These are phyloP conservation scores for Clonostachys solani DNA, from an alignment of 2,329 filamentous ascomycete species.

Conservation along the genomic window DNA sequence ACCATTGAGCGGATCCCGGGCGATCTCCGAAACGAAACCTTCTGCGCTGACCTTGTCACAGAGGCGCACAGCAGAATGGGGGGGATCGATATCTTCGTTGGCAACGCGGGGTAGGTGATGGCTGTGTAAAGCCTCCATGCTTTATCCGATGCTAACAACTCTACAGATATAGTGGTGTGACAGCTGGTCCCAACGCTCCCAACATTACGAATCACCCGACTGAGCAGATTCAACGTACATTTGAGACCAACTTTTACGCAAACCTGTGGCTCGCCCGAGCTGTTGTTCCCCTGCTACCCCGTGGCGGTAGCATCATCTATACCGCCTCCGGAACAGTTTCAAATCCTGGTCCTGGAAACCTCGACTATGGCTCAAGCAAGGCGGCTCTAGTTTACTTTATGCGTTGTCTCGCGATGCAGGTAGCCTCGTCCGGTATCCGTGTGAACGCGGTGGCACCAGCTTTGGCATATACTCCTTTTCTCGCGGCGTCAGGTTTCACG, in stretches of 20 bases:
- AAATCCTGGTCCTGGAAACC: slow-evolving; percentile 41
- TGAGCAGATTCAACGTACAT: not conserved
- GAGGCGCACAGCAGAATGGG: not conserved
- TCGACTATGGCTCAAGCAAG: slow-evolving; percentile 55
- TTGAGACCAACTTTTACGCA: not conserved
- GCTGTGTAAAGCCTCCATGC: too few species aligned
- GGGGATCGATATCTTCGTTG: not conserved
- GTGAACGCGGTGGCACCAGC: slow-evolving; percentile 42
- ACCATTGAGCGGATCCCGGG: not conserved
- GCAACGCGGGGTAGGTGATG: slow-evolving; percentile 25
- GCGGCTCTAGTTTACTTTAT: slow-evolving; percentile 55
- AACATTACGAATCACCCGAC: not conserved
- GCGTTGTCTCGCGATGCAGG: slow-evolving; percentile 43
- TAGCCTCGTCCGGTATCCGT: slow-evolving; percentile 47
- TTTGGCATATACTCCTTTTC: not conserved
- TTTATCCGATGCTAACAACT: not conserved
- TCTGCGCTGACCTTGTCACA: not conserved
- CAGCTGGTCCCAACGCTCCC: not conserved
- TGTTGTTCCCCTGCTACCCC: slow-evolving; percentile 27
- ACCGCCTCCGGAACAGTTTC: slow-evolving; percentile 49
- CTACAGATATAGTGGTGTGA: not conserved
- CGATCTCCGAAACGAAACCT: not conserved
- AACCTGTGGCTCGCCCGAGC: not conserved
- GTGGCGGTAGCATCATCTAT: slow-evolving; percentile 49
- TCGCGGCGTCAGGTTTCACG: not conserved